Evolutionary conservation across 2,329 filamentous ascomycete species (phyloP).

Genomic region (Cercospora brassicicola): DNA sequence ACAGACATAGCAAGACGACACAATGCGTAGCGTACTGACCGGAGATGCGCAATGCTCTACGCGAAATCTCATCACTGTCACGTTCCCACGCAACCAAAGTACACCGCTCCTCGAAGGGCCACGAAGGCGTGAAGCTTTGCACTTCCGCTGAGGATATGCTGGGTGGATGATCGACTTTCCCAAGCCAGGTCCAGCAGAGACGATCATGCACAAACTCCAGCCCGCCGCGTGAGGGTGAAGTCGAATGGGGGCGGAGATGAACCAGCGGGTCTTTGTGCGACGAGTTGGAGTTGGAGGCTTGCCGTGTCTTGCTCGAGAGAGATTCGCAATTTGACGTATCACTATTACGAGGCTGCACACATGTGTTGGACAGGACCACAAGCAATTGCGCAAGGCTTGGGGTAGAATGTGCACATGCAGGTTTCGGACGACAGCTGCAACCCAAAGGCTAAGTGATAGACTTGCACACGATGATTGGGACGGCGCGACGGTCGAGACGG

Average conservation of each 20-base stretch:
- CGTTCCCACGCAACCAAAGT: not conserved
- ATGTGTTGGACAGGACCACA: not conserved
- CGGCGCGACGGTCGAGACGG: constrained; percentile 1
- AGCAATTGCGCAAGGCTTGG: not conserved
- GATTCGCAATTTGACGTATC: constrained; percentile 2
- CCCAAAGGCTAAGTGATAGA: not conserved
- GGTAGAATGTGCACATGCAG: not conserved
- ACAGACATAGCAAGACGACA: not conserved
- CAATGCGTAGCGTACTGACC: not conserved
- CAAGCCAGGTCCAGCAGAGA: not conserved
- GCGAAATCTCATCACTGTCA: not conserved
- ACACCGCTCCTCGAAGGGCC: not conserved
- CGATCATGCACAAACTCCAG: not conserved
- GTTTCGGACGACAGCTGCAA: not conserved
- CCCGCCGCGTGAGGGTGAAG: not conserved
- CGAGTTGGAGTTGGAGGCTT: not conserved
- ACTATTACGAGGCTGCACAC: not conserved
- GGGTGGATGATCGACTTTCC: not conserved
- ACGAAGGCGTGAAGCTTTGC: not conserved
- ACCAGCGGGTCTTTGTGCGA: constrained; percentile 1
- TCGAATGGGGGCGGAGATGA: not conserved
- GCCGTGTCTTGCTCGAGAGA: not conserved
- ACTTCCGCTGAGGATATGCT: not conserved
- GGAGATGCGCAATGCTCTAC: not conserved
- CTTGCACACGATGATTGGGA: not conserved